Base-by-base conservation (phyloP, 345 rosid species). In the Eucalyptus globulus region DNA sequence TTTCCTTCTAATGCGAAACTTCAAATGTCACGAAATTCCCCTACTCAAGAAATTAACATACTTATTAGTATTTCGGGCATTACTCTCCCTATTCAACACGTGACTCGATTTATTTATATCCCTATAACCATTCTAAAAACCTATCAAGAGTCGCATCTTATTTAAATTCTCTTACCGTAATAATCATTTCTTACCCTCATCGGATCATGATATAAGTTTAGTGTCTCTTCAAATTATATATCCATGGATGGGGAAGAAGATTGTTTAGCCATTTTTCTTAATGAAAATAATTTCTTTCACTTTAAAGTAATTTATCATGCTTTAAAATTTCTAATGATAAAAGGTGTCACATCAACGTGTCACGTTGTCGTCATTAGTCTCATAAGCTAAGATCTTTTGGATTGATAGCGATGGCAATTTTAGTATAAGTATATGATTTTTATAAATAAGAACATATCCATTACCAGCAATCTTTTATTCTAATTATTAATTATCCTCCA, bases 141-240 rank as follows among this genome's bases (percentile, higher is more conserved):
- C 0, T 65, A 4, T n/a, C 0, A 2, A 0, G 6, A 65, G 15
- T 8, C 2, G 9, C 3, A 21, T 40, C 3, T 72, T 10, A 21
- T 72, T 11, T 21, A 6, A 72, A 6, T 5, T 6, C 9, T 40
- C 14, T 76, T 37, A 6, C 5, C 2, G 4, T 11, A 22, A 13
- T 1, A 8, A 17, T 34, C 3, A 34, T 34, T 76, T 6, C 3
- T 22, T 6, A 2, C 5, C 5, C 12, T 34, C 11, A 17, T 34
- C 0, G 1, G 1, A 16, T 8, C 24, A 34, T 16, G 24, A 34
- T 17, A 69, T 21, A 24, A 37, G 15, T 37, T 13, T 10, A 21
- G 47, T 19, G 43, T 4, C 8, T 37, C 83, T 44, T 6, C 7
- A 6, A 3, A 4, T 6, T 22, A 34, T 17, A 17, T 37, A 40